These are phyloP conservation scores for Sanghuangporus sanghuang DNA, from an alignment of 1,284 basidiomycete species.

Conservation along the genomic window DNA sequence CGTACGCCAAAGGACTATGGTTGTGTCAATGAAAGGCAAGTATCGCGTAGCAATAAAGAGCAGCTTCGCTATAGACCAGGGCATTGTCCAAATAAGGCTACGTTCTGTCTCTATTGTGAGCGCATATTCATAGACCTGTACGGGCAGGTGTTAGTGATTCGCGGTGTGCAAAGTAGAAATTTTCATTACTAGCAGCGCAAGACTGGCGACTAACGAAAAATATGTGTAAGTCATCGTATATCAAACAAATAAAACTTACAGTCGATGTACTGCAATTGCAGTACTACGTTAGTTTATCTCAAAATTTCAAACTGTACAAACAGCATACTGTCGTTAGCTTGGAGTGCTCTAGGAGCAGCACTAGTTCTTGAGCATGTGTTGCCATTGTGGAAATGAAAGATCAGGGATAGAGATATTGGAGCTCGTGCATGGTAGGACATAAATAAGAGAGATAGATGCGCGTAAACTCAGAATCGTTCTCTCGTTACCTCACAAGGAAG, in stretches of 20 bases:
- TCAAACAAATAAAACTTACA: neutral
- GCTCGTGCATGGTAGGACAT: neutral
- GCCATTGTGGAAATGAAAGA: neutral
- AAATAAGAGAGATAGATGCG: no score
- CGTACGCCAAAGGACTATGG: constrained; percentile 6
- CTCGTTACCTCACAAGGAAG: no score
- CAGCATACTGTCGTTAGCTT: neutral
- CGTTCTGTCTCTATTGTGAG: constrained; percentile 3
- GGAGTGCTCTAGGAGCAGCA: neutral
- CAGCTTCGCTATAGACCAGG: constrained; percentile 2
- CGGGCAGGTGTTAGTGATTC: neutral
- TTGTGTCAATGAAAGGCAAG: constrained; percentile 2
- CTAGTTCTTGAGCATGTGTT: neutral
- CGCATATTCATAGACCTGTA: constrained; percentile 2
- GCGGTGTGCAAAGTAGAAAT: no score
- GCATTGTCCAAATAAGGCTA: constrained; percentile 6
- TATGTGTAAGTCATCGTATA: neutral
- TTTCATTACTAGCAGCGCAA: neutral
- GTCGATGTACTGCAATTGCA: neutral
- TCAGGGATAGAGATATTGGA: neutral
- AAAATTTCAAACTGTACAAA: neutral
- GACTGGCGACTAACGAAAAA: neutral
- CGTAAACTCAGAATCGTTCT: no score
- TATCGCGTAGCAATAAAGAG: constrained; percentile 7
- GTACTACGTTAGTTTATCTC: neutral